These are phyloP conservation scores for Vicia sativa DNA, from an alignment of 306 rosid genomes.

Conservation along the genomic window DNA sequence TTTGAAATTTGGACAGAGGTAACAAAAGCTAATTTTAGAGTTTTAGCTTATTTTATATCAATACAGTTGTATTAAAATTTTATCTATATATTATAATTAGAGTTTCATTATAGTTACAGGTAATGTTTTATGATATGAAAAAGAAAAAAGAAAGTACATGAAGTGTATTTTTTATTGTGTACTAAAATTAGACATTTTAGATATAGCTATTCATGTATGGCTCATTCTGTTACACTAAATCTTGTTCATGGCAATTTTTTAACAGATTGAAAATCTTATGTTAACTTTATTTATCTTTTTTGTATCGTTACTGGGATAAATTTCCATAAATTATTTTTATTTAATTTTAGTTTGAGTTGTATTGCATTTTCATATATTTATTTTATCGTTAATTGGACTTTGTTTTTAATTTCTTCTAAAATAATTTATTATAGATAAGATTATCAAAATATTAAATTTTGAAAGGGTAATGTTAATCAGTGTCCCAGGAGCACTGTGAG, in stretches of 20 bases:
- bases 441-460: too few relatives aligned
- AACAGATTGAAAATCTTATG: too few relatives aligned
- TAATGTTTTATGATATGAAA: neutral
- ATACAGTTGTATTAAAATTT: neutral
- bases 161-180: neutral
- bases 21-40: neutral
- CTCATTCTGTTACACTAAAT: neutral
- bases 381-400: too few relatives aligned
- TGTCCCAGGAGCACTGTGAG: too few relatives aligned
- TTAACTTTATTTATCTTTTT: too few relatives aligned
- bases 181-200: conserved; percentile 12
- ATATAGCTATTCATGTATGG: neutral
- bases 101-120: conserved; percentile 12
- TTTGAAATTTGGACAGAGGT: neutral
- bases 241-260: neutral
- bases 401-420: too few relatives aligned
- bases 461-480: too few relatives aligned
- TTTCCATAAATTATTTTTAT: too few relatives aligned
- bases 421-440: too few relatives aligned
- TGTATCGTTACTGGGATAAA: too few relatives aligned
- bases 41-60: neutral
- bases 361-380: too few relatives aligned
- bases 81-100: conserved; percentile 18
- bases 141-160: neutral
- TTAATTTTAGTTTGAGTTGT: too few relatives aligned